These are phyloP conservation scores for Gossypium aridum DNA, from an alignment of 441 rosid genomes.

Conservation along the genomic window DNA sequence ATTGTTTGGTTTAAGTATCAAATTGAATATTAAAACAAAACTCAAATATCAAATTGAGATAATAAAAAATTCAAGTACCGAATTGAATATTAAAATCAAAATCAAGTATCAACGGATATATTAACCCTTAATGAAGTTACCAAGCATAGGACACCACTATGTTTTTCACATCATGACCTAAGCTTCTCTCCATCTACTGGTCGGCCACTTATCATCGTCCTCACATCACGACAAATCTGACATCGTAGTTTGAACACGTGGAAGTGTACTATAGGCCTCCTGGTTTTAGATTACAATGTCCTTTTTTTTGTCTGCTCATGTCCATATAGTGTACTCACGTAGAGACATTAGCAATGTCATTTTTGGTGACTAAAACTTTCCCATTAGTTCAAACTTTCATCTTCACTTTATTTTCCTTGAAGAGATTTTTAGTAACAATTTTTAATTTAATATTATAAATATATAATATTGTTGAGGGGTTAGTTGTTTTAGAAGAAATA, in stretches of 20 bases:
- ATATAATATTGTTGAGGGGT: too few species aligned
- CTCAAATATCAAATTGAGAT: too few species aligned
- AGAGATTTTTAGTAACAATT: not conserved
- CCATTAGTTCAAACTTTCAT: not conserved
- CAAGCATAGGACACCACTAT: slow-evolving; percentile 14
- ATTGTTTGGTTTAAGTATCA: accelerated
- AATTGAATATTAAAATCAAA: too few species aligned
- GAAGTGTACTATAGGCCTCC: not conserved
- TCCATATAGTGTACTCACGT: not conserved
- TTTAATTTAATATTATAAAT: too few species aligned
- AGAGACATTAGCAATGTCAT: not conserved
- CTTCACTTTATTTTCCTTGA: not conserved
- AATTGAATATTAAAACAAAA: too few species aligned
- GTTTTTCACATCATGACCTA: slow-evolving; percentile 6
- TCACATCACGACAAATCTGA: slow-evolving; percentile 8
- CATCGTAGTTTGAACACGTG: slow-evolving; percentile 9
- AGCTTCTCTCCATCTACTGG: slow-evolving; percentile 26
- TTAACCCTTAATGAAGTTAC: too few species aligned
- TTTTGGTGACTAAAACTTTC: not conserved
- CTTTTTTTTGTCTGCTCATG: slow-evolving; percentile 12
- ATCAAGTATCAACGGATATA: too few species aligned
- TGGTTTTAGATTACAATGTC: slow-evolving; percentile 7
- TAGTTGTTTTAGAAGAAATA: accelerated
- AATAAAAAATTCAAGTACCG: too few species aligned
- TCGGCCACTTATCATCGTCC: slow-evolving; percentile 35